Percentiles rank a stretch among this genome's conserved stretches.
Evolutionary conservation across 2,329 filamentous ascomycete genomes (phyloP).

Genomic region (Venturia pyrina): DNA sequence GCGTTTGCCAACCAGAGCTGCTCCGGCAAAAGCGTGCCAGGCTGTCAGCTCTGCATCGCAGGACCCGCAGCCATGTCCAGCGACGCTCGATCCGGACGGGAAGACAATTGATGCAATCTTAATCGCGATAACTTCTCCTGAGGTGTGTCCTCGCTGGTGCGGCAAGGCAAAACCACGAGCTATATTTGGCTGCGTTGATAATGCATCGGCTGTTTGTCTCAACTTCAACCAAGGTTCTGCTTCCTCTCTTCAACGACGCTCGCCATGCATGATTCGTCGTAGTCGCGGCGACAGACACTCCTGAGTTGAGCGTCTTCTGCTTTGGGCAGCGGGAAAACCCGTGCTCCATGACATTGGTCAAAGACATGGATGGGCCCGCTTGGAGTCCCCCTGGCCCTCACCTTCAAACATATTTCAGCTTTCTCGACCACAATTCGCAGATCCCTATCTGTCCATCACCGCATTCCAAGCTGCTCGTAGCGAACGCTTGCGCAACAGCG

Average conservation of each 20-base stretch:
- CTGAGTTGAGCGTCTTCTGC: background rate
- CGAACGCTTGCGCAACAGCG: background rate
- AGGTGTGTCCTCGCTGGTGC: background rate
- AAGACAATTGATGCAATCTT: background rate
- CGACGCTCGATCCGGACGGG: background rate
- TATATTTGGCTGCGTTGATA: slow-evolving; percentile 5
- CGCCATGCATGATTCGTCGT: background rate
- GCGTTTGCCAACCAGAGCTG: too few relatives aligned
- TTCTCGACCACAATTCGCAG: background rate
- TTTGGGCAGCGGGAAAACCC: background rate
- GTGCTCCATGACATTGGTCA: background rate
- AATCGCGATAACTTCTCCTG: background rate
- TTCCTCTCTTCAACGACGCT: background rate
- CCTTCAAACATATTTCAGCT: background rate
- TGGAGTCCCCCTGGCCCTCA: background rate
- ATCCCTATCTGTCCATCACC: background rate
- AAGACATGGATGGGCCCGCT: background rate
- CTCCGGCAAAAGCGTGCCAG: background rate
- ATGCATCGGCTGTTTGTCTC: slow-evolving; percentile 1
- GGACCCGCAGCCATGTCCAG: background rate
- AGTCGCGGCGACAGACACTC: background rate
- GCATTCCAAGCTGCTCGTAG: too few relatives aligned
- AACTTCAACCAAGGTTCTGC: background rate
- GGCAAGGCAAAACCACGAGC: background rate
- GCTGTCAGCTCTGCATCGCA: background rate